phyloP scores from a whole-genome alignment of 1,284 basidiomycete species.

The Crepidotus sp. region DNA sequence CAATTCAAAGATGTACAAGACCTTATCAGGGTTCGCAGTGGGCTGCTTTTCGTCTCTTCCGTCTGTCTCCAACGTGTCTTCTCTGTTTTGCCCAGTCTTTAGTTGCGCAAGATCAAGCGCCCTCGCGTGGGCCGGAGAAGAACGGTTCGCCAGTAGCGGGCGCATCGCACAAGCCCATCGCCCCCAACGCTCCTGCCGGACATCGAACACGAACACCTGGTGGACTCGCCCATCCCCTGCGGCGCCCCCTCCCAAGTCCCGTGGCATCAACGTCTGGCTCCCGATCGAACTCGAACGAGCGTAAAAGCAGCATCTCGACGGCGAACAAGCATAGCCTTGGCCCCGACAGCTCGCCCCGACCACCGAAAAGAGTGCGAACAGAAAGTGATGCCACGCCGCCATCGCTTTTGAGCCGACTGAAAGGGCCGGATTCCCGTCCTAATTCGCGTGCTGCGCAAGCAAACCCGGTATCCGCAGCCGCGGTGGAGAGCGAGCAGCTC shows the following conservation, averaged over 20 bases:
- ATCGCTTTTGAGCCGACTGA: constrained; percentile 37
- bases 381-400: constrained; percentile 25
- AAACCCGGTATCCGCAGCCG: constrained; percentile 5
- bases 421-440: constrained; percentile 5
- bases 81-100: constrained; percentile 46
- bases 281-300: constrained; percentile 7
- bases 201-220: too few relatives aligned
- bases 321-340: constrained; percentile 17
- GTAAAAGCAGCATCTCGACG: constrained; percentile 3
- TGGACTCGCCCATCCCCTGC: not conserved
- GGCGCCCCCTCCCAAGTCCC: constrained; percentile 1
- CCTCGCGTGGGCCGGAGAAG: constrained; percentile 13
- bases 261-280: constrained; percentile 14
- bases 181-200: constrained; percentile 3
- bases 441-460: constrained; percentile 22
- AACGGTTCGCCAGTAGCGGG: not conserved
- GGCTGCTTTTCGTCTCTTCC: constrained; percentile 36
- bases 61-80: constrained; percentile 39
- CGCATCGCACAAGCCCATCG: constrained; percentile 9
- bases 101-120: constrained; percentile 21
- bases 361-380: constrained; percentile 26
- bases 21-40: constrained; percentile 60
- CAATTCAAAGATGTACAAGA: constrained; percentile 33
- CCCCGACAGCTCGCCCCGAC: constrained; percentile 22
- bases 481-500: not conserved